Evolutionary conservation across 768 basidiomycete genomes (phyloP).

Genomic region (Lactarius tabidus): DNA sequence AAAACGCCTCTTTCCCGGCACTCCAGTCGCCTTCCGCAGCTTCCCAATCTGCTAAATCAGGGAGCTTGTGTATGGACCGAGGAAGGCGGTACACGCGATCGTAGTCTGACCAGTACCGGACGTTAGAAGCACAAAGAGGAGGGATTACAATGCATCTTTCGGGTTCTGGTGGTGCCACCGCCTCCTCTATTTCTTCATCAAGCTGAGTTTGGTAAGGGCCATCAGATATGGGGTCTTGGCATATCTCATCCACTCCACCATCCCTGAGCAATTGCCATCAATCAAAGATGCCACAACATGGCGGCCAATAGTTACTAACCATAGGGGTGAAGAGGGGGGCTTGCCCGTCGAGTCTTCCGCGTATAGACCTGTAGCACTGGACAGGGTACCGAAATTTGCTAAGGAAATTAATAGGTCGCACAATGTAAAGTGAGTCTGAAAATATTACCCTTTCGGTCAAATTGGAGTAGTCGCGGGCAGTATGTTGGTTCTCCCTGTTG

Average conservation of each 20-base stretch:
- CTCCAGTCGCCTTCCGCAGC: constrained; percentile 53
- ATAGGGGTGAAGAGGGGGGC: background rate
- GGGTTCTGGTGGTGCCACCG: background rate
- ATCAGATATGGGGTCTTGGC: constrained; percentile 48
- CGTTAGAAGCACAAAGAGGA: constrained; percentile 27
- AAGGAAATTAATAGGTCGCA: constrained; percentile 1
- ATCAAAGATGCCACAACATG: background rate
- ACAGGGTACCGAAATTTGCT: constrained; percentile 67
- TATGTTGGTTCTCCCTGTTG: constrained; percentile 43
- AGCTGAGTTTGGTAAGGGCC: constrained; percentile 53
- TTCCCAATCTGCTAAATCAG: constrained; percentile 56
- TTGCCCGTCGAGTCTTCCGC: constrained; percentile 31
- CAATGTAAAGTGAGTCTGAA: background rate
- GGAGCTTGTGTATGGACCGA: constrained; percentile 58
- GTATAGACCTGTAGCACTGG: constrained; percentile 40
- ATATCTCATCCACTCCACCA: constrained; percentile 46
- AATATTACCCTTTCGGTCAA: constrained; percentile 63
- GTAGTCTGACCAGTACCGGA: constrained; percentile 70
- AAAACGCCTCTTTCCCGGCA: constrained; percentile 48
- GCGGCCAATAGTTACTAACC: constrained; percentile 10
- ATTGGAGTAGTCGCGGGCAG: constrained; percentile 60
- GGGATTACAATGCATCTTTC: background rate
- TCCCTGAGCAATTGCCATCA: constrained; percentile 37
- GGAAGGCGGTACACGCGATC: constrained; percentile 61
- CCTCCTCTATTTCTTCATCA: constrained; percentile 32